Evolutionary conservation across 768 basidiomycete species (phyloP).

Genomic region (Mycena leptocephala): DNA sequence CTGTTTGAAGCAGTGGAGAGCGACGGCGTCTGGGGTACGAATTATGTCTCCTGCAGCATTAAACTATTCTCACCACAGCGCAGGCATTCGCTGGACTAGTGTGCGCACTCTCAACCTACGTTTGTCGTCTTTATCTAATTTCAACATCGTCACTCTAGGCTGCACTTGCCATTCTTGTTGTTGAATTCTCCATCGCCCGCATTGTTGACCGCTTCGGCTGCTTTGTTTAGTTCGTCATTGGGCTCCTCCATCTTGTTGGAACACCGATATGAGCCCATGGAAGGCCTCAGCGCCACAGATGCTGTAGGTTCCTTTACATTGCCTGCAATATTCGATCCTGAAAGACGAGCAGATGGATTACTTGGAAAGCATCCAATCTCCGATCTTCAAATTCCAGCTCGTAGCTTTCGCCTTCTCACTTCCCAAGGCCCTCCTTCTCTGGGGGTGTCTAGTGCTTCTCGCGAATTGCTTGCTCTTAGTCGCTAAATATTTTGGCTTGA

Average conservation of each 20-base stretch:
- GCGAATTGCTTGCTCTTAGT: not conserved
- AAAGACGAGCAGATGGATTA: no score
- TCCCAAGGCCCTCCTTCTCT: slow-evolving; percentile 69
- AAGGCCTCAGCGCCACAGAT: no score
- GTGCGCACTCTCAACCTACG: not conserved
- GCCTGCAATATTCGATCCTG: slow-evolving; percentile 55
- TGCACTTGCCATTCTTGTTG: slow-evolving; percentile 52
- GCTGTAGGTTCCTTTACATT: slow-evolving; percentile 61
- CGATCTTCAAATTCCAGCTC: slow-evolving; percentile 61
- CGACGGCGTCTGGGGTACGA: slow-evolving; percentile 56
- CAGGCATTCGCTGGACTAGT: slow-evolving; percentile 12
- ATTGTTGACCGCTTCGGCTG: slow-evolving; percentile 49
- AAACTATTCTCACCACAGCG: slow-evolving; percentile 37
- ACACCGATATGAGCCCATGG: slow-evolving; percentile 57
- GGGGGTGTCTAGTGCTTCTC: slow-evolving; percentile 56
- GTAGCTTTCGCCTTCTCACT: slow-evolving; percentile 67
- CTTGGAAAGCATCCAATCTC: no score
- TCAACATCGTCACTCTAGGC: no score
- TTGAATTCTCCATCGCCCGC: slow-evolving; percentile 41
- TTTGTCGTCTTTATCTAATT: not conserved
- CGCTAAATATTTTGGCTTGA: not conserved
- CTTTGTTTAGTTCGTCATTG: slow-evolving; percentile 50
- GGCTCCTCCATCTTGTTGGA: slow-evolving; percentile 51
- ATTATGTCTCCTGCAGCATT: slow-evolving; percentile 2
- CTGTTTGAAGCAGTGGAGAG: slow-evolving; percentile 66